These are phyloP conservation scores for Carex myosuroides DNA, from an alignment of 176 grass and related monocot genomes.

Conservation along the genomic window DNA sequence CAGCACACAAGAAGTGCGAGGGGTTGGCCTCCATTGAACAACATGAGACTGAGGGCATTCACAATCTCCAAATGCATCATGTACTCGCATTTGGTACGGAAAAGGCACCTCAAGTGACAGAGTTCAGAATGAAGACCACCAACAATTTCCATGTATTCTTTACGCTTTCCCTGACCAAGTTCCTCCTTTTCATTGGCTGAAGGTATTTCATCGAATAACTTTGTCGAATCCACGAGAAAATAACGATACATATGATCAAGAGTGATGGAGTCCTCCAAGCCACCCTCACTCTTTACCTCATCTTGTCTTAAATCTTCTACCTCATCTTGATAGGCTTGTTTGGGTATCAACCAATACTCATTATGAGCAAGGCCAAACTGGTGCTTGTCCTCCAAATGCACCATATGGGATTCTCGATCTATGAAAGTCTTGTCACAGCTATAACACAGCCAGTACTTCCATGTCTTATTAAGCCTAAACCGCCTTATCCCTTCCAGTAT, in stretches of 20 bases:
- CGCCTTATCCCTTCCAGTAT: neutral
- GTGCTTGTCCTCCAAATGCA: neutral
- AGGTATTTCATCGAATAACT: neutral
- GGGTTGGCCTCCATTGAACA: no score
- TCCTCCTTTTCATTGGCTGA: neutral
- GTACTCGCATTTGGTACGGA: neutral
- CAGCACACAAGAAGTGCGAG: no score
- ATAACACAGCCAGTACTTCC: neutral
- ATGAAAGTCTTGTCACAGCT: neutral
- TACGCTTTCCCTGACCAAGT: neutral
- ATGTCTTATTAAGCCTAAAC: neutral
- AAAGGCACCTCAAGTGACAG: neutral
- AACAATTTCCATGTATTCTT: neutral
- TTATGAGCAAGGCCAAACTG: neutral
- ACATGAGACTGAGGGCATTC: neutral
- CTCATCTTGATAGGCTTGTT: neutral
- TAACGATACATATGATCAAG: neutral
- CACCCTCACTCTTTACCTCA: neutral
- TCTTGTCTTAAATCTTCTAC: neutral
- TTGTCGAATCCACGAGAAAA: neutral
- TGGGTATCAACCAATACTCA: neutral
- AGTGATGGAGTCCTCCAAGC: neutral
- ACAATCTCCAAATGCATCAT: neutral
- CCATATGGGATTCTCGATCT: neutral
- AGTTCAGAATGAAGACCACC: neutral